Percentiles rank a stretch among this genome's conserved stretches.
phyloP scores from a whole-genome alignment of 768 basidiomycete species.

The Lactifluus rugatus region DNA sequence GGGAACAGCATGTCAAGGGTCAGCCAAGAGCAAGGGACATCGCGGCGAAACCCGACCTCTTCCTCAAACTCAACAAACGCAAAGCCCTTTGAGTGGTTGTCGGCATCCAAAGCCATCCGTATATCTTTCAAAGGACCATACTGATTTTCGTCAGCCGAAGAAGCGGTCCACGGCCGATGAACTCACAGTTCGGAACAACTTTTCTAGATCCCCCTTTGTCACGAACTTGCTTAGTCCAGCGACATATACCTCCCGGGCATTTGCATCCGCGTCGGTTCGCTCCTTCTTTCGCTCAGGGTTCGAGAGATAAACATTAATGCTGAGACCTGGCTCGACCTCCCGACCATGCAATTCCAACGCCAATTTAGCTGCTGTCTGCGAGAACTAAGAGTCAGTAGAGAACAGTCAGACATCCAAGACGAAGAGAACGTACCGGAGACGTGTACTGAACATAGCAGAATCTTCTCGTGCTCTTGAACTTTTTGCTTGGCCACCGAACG shows the following conservation, averaged over 20 bases:
- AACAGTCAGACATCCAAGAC: background rate
- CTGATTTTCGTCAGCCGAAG: conserved; percentile 31
- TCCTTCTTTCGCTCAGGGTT: conserved; percentile 86
- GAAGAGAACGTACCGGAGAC: conserved; percentile 50
- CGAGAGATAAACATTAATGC: conserved; percentile 74
- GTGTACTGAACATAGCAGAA: conserved; percentile 95
- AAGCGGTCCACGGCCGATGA: background rate
- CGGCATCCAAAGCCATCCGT: conserved; percentile 64
- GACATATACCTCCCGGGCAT: conserved; percentile 80
- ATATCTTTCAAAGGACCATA: conserved; percentile 78
- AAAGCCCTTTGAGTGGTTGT: conserved; percentile 69
- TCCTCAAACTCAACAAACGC: conserved; percentile 88
- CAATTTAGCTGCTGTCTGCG: conserved; percentile 54
- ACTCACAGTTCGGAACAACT: conserved; percentile 67
- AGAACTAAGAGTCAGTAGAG: background rate
- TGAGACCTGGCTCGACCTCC: conserved; percentile 59
- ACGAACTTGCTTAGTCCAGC: conserved; percentile 75
- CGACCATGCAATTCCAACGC: conserved; percentile 74
- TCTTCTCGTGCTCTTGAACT: conserved; percentile 81
- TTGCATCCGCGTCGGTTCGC: conserved; percentile 78
- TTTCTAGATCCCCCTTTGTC: conserved; percentile 66
- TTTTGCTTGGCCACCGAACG: conserved; percentile 96
- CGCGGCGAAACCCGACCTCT: conserved; percentile 42
- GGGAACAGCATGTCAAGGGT: background rate
- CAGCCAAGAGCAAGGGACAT: background rate